phyloP scores from a whole-genome alignment of 1,284 basidiomycete species.

The Rhodotorula mucilaginosa region DNA sequence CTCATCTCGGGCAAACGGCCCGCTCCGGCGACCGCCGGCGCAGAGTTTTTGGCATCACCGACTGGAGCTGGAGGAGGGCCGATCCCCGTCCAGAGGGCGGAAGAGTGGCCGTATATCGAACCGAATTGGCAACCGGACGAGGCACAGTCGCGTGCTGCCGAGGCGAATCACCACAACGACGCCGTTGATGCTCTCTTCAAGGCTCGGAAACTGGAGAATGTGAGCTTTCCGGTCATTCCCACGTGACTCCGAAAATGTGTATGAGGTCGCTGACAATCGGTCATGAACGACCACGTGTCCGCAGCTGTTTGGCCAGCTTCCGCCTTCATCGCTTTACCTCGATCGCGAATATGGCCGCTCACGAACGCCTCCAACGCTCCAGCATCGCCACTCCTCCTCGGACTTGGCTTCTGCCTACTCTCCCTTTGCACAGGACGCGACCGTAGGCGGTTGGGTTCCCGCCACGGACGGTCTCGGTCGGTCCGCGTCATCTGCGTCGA shows the following conservation, averaged over 20 bases:
- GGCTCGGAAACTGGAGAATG: slow-evolving; percentile 37
- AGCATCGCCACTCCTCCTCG: slow-evolving; percentile 23
- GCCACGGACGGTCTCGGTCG: not conserved
- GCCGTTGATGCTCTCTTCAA: slow-evolving; percentile 20
- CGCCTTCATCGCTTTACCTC: slow-evolving; percentile 23
- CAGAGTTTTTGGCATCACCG: not conserved
- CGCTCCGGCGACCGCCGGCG: too few relatives aligned
- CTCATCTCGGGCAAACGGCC: slow-evolving; percentile 1
- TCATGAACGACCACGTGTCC: not conserved
- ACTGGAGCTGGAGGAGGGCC: too few relatives aligned
- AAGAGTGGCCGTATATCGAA: slow-evolving; percentile 9
- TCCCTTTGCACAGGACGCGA: slow-evolving; percentile 3
- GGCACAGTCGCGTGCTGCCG: not conserved
- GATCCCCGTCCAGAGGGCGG: not conserved
- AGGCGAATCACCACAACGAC: not conserved
- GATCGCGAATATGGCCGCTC: not conserved
- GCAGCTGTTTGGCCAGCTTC: slow-evolving; percentile 35
- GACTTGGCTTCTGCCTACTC: slow-evolving; percentile 6
- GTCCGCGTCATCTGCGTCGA: not conserved
- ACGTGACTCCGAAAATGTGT: not conserved
- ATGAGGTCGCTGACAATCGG: too few relatives aligned
- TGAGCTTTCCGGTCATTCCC: not conserved
- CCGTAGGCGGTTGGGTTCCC: not conserved
- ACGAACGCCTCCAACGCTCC: not conserved
- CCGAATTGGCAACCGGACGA: not conserved